A percentile compares a stretch with the other conserved stretches of the same genome.
These are phyloP conservation scores for Aspergillus bombycis DNA, from an alignment of 2,329 filamentous ascomycete genomes.

Conservation along the genomic window DNA sequence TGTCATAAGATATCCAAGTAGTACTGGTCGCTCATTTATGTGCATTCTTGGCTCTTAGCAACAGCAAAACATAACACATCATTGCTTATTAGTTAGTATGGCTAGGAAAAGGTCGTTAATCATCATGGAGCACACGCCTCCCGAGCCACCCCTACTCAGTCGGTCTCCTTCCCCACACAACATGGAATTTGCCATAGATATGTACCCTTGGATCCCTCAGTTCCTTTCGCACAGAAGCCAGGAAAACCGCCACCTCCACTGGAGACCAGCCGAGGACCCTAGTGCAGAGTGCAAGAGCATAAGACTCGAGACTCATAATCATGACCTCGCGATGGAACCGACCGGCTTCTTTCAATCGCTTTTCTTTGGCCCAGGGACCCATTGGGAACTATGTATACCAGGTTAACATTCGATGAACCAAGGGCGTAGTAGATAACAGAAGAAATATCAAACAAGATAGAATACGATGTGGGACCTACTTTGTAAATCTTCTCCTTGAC, in stretches of 20 bases:
- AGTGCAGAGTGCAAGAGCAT: neutral
- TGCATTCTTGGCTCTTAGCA: too few species aligned
- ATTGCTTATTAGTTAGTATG: neutral
- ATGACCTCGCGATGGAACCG: neutral
- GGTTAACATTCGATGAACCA: neutral
- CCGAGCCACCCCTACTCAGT: neutral
- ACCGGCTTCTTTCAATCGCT: neutral
- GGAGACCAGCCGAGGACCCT: neutral
- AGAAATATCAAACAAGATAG: neutral
- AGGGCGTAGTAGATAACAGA: fast-evolving
- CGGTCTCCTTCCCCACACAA: neutral
- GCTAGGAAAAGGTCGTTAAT: neutral
- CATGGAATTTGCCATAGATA: neutral
- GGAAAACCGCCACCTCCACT: neutral
- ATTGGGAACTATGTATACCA: neutral
- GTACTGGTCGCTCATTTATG: neutral
- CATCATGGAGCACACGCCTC: neutral
- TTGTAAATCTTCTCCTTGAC: neutral
- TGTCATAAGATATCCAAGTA: neutral
- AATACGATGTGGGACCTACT: neutral
- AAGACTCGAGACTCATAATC: neutral
- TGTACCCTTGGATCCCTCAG: neutral
- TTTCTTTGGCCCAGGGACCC: neutral
- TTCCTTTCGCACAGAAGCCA: neutral
- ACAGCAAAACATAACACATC: too few species aligned